These are phyloP conservation scores for Luffa aegyptiaca DNA, from an alignment of 306 rosid genomes.

Conservation along the genomic window DNA sequence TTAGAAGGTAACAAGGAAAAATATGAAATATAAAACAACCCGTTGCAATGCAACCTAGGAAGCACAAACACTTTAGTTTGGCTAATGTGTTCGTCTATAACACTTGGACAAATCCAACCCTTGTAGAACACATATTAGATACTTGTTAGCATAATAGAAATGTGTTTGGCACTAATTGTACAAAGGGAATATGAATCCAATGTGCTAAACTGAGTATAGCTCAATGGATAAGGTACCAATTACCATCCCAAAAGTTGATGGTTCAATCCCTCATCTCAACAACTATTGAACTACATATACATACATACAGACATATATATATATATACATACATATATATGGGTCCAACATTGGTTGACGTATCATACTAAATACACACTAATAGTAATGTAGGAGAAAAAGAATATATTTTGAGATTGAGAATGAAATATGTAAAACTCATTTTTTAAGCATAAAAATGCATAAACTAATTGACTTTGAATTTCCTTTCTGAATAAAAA, in stretches of 20 bases:
- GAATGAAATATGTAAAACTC: background rate
- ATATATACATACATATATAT: too few species aligned
- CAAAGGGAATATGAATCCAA: background rate
- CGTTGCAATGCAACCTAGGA: background rate
- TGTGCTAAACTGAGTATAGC: too few species aligned
- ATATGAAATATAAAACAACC: background rate
- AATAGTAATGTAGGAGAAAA: background rate
- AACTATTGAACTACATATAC: too few species aligned
- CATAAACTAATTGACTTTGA: too few species aligned
- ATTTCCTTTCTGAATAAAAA: background rate
- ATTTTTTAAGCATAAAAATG: background rate
- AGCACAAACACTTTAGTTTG: background rate
- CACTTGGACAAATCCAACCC: background rate
- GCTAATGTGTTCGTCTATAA: background rate
- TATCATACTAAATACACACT: background rate
- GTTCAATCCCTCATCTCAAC: too few species aligned
- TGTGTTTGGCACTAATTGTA: background rate
- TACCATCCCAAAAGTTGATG: too few species aligned
- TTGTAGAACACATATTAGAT: background rate
- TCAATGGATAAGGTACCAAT: too few species aligned
- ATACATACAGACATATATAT: too few species aligned
- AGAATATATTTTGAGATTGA: background rate
- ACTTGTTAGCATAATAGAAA: background rate
- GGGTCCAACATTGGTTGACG: background rate
- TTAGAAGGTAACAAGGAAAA: background rate